Evolutionary conservation across 495 filamentous ascomycete genomes (phyloP).

Genomic region (Massariosphaeria phaeospora): DNA sequence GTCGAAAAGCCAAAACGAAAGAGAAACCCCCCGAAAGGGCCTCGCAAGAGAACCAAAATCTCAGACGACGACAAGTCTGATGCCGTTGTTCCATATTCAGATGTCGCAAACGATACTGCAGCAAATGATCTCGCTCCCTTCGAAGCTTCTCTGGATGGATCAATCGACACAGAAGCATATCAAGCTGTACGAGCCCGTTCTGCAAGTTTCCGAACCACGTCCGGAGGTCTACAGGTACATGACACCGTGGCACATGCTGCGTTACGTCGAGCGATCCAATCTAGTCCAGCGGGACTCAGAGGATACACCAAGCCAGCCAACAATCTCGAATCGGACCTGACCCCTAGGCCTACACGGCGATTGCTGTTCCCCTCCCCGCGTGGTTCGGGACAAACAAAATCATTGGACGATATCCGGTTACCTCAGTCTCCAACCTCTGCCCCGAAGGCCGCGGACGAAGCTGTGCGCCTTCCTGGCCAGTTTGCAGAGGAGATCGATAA

Average conservation of each 20-base stretch:
- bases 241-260: constrained; percentile 50
- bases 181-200: background rate
- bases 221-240: background rate
- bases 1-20: constrained; percentile 39
- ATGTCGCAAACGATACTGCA: no score
- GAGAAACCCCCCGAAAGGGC: constrained; percentile 29
- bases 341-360: constrained; percentile 61
- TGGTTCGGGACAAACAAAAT: constrained; percentile 37
- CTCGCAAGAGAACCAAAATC: constrained; percentile 17
- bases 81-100: constrained; percentile 15
- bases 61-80: constrained; percentile 16
- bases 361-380: constrained; percentile 64
- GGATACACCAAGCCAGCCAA: constrained; percentile 65
- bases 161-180: background rate
- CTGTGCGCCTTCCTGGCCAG: background rate
- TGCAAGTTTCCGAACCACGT: constrained; percentile 4
- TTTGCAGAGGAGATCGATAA: constrained; percentile 42
- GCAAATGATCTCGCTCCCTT: no score
- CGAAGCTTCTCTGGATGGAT: background rate
- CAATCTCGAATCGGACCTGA: constrained; percentile 54
- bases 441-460: background rate
- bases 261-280: constrained; percentile 60
- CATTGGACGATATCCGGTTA: constrained; percentile 31
- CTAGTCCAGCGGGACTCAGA: constrained; percentile 61
- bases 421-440: constrained; percentile 2